phyloP scores from a whole-genome alignment of 2,329 filamentous ascomycete species.

The Penicillium palitans region DNA sequence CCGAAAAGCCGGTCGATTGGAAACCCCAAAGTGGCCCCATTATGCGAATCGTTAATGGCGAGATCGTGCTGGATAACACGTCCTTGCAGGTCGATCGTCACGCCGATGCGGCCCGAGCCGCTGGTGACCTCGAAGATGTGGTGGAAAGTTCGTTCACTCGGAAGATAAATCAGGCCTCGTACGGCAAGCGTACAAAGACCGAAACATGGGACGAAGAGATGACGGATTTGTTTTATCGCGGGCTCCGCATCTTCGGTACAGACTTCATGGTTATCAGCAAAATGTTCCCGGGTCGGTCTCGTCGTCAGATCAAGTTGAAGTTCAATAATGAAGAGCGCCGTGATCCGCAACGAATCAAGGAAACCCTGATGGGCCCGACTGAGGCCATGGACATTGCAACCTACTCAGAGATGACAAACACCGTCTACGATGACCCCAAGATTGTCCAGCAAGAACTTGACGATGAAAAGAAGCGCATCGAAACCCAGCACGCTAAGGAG shows the following conservation, averaged over 20 bases:
- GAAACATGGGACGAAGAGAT: conserved; percentile 59
- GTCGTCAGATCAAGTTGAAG: conserved; percentile 65
- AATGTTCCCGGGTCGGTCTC: conserved; percentile 59
- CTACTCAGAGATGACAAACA: conserved; percentile 50
- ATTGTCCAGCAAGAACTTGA: conserved; percentile 44
- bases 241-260: conserved; percentile 63
- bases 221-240: conserved; percentile 64
- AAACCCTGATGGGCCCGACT: conserved; percentile 50
- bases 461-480: conserved; percentile 48
- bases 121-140: conserved; percentile 48
- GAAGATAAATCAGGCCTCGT: conserved; percentile 49
- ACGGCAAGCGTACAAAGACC: conserved; percentile 52
- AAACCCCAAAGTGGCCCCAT: conserved; percentile 44
- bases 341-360: conserved; percentile 55
- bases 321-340: conserved; percentile 62
- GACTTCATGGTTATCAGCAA: conserved; percentile 66
- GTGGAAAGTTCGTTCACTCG: conserved; percentile 49
- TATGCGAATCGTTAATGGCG: conserved; percentile 58
- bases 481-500: conserved; percentile 49
- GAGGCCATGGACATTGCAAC: conserved; percentile 46
- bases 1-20: conserved; percentile 22
- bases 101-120: conserved; percentile 51
- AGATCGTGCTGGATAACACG: conserved; percentile 55
- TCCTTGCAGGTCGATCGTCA: conserved; percentile 58
- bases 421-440: conserved; percentile 44